phyloP scores from a whole-genome alignment of 1,139 yeast species.

The Blastobotrys indianensis region DNA sequence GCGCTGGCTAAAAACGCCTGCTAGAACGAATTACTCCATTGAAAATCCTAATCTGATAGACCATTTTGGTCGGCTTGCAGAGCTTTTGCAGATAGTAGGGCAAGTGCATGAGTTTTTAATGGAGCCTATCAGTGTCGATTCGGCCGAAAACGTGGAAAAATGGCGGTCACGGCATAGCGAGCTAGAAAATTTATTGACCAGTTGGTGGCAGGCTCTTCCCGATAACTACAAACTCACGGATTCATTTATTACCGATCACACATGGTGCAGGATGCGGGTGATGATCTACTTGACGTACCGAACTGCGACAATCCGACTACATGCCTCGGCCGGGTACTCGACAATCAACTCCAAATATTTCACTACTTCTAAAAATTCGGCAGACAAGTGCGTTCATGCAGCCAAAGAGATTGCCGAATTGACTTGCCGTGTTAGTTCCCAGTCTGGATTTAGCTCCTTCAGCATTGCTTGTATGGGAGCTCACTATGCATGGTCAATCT shows the following conservation, averaged over 20 bases:
- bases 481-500: slow-evolving; percentile 33
- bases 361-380: slow-evolving; percentile 30
- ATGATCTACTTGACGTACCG: slow-evolving; percentile 30
- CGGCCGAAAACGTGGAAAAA: slow-evolving; percentile 18
- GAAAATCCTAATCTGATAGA: slow-evolving; percentile 12
- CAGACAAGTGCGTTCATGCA: slow-evolving; percentile 26
- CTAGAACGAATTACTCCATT: slow-evolving; percentile 12
- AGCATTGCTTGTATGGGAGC: slow-evolving; percentile 27
- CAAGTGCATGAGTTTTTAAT: slow-evolving; percentile 20
- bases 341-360: slow-evolving; percentile 30
- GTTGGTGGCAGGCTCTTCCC: slow-evolving; percentile 23
- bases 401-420: slow-evolving; percentile 24
- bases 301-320: slow-evolving; percentile 31
- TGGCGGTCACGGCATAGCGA: slow-evolving; percentile 23
- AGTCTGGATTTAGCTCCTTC: slow-evolving; percentile 21
- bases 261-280: slow-evolving; percentile 18
- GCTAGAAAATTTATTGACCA: slow-evolving; percentile 19
- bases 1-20: slow-evolving; percentile 15
- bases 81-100: slow-evolving; percentile 18
- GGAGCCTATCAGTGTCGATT: slow-evolving; percentile 20
- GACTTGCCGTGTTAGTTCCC: slow-evolving; percentile 22
- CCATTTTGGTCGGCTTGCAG: slow-evolving; percentile 20
- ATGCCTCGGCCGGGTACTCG: slow-evolving; percentile 34
- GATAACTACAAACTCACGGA: slow-evolving; percentile 8
- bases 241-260: neutral